A percentile compares a stretch with the other conserved stretches of the same genome.
These are phyloP conservation scores for Ceratobasidium sp. DNA, from an alignment of 1,284 basidiomycete species.

Conservation along the genomic window DNA sequence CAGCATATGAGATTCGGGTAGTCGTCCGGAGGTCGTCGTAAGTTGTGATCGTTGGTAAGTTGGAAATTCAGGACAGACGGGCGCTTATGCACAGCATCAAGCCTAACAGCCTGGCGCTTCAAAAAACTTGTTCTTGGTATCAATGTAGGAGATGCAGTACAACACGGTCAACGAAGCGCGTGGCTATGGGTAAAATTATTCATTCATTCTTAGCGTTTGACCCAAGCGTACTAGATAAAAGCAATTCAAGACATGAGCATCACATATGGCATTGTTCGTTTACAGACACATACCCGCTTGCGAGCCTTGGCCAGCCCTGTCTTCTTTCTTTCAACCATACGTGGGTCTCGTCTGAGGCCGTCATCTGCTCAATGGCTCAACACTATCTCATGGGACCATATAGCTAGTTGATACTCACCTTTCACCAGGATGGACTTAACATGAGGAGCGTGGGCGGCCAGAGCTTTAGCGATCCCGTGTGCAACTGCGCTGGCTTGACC, in stretches of 20 bases:
- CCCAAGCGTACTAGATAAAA: conserved; percentile 82
- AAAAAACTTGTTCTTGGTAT: too few relatives aligned
- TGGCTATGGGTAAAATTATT: neutral
- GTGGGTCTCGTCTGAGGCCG: conserved; percentile 85
- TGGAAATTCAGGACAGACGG: conserved; percentile 10
- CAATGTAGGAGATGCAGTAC: neutral
- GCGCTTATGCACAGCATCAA: conserved; percentile 26
- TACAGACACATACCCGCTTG: conserved; percentile 77
- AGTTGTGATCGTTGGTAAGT: conserved; percentile 5
- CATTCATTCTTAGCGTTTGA: conserved; percentile 81
- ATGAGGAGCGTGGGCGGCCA: conserved; percentile 78
- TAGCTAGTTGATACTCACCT: conserved; percentile 64
- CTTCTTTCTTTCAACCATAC: conserved; percentile 99
- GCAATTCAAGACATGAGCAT: conserved; percentile 36
- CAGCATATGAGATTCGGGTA: neutral
- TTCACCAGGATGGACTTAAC: conserved; percentile 75
- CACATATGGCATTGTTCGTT: conserved; percentile 46
- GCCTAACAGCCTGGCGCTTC: too few relatives aligned
- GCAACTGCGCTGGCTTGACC: conserved; percentile 94
- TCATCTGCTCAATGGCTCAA: conserved; percentile 3
- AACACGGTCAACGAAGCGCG: neutral
- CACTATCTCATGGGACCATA: neutral
- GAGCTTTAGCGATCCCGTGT: conserved; percentile 85
- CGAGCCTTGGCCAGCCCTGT: conserved; percentile 92
- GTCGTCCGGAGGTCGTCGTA: conserved; percentile 3